These are phyloP conservation scores for Trametes meyenii DNA, from an alignment of 768 basidiomycete species.

Conservation along the genomic window DNA sequence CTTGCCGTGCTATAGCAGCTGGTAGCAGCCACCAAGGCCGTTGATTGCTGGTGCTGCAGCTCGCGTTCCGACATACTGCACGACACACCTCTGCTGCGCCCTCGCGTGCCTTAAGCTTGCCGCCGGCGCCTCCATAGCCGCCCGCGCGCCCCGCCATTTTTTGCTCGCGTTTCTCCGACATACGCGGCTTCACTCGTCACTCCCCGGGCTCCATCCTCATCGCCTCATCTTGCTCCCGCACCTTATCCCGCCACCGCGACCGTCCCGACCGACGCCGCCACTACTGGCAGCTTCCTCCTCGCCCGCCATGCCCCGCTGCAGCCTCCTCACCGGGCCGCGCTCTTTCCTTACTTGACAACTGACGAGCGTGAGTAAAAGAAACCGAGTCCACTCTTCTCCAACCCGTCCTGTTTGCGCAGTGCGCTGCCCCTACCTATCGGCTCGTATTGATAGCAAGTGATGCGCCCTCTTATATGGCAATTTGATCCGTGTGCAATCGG, in stretches of 20 bases:
- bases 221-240: constrained; percentile 18
- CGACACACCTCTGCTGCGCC: background rate
- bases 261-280: constrained; percentile 1
- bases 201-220: constrained; percentile 16
- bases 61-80: background rate
- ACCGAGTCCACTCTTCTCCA: background rate
- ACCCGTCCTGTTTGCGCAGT: background rate
- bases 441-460: constrained; percentile 5
- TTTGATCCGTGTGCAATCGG: constrained; percentile 16
- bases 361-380: background rate
- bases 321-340: background rate
- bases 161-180: constrained; percentile 12
- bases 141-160: background rate
- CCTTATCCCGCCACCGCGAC: background rate
- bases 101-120: background rate
- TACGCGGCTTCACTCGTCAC: constrained; percentile 20
- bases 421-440: background rate
- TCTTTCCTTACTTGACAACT: background rate
- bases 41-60: too few relatives aligned
- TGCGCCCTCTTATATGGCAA: constrained; percentile 11
- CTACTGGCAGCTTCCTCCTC: constrained; percentile 7
- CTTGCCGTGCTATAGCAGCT: too few relatives aligned
- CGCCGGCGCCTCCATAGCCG: background rate
- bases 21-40: too few relatives aligned
- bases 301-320: background rate